Percentiles rank a stretch among this genome's conserved stretches.
phyloP scores from a whole-genome alignment of 1,284 basidiomycete species.

The Cryptococcus hybrid region DNA sequence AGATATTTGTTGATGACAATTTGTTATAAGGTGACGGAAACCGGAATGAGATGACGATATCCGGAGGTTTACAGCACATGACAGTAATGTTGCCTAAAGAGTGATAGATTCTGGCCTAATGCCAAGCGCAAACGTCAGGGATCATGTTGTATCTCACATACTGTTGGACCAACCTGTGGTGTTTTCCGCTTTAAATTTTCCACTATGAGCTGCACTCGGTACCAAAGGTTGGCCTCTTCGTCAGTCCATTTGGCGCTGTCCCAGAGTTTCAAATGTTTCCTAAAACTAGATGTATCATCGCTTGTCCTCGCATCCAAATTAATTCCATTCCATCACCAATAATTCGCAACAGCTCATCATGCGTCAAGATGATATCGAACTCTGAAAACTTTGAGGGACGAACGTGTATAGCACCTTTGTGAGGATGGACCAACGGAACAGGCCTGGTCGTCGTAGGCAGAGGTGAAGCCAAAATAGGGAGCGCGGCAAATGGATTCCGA shows the following conservation, averaged over 20 bases:
- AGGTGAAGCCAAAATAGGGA: slow-evolving; percentile 12
- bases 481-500: no score
- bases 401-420: slow-evolving; percentile 13
- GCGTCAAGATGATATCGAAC: no score
- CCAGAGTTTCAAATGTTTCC: background rate
- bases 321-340: no score
- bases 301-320: background rate
- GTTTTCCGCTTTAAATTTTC: slow-evolving; percentile 29
- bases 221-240: slow-evolving; percentile 19
- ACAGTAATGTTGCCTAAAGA: slow-evolving; percentile 30
- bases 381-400: no score
- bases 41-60: slow-evolving; percentile 30
- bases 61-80: slow-evolving; percentile 38
- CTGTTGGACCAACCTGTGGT: slow-evolving; percentile 23
- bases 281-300: background rate
- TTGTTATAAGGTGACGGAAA: background rate
- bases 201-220: slow-evolving; percentile 16
- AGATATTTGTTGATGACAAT: no score
- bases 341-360: no score
- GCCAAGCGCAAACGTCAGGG: background rate
- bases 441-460: slow-evolving; percentile 22
- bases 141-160: no score
- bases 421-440: slow-evolving; percentile 1
- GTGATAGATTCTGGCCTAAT: slow-evolving; percentile 35
- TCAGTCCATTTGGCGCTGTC: slow-evolving; percentile 14